phyloP scores from a whole-genome alignment of 2,329 filamentous ascomycete species.

The Cladosporium sp. region DNA sequence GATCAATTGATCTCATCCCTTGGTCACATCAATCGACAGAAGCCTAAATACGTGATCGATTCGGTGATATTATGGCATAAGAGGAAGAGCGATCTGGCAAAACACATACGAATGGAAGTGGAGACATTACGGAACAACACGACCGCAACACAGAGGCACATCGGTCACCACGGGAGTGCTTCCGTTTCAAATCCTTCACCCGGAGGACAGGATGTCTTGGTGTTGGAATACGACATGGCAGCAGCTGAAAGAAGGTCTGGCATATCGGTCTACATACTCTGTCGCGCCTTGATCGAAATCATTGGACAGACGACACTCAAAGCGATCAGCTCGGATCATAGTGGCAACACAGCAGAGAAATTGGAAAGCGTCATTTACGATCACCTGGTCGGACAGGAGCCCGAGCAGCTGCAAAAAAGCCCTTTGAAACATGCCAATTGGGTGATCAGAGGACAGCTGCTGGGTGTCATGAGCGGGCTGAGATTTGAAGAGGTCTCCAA shows the following conservation, averaged over 20 bases:
- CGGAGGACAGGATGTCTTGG: conserved; percentile 21
- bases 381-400: conserved; percentile 53
- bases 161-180: conserved; percentile 15
- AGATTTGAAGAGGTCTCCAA: conserved; percentile 81
- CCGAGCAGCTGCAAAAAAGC: conserved; percentile 10
- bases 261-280: conserved; percentile 93
- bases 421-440: conserved; percentile 76
- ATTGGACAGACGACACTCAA: conserved; percentile 82
- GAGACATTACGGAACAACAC: conserved; percentile 24
- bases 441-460: conserved; percentile 85
- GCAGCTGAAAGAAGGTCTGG: conserved; percentile 73
- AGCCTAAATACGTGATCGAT: conserved; percentile 92
- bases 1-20: conserved; percentile 91
- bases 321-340: conserved; percentile 56
- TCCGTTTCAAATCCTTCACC: conserved; percentile 20
- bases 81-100: conserved; percentile 82
- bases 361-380: conserved; percentile 93
- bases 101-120: conserved; percentile 30
- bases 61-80: conserved; percentile 98
- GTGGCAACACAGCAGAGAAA: conserved; percentile 86
- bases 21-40: conserved; percentile 88
- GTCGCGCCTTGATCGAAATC: conserved; percentile 87
- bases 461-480: conserved; percentile 93
- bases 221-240: conserved; percentile 27
- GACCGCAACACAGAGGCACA: conserved; percentile 11